phyloP scores from a whole-genome alignment of 257 asterid genomes.

The Perilla frutescens region DNA sequence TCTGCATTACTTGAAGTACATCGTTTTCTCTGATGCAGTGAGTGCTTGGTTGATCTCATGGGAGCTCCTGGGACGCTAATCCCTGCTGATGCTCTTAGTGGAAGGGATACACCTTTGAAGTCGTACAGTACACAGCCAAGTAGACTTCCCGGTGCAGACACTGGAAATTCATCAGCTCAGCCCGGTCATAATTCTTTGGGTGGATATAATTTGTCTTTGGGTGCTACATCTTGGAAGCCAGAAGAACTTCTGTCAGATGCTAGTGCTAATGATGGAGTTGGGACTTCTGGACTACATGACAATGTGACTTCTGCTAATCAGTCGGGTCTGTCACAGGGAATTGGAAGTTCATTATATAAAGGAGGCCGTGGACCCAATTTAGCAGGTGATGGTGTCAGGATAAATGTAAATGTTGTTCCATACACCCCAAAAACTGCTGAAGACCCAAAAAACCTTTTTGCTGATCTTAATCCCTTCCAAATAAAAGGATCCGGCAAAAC shows the following conservation, averaged over 20 bases:
- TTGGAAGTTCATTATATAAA: constrained; percentile 68
- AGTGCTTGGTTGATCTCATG: constrained; percentile 99
- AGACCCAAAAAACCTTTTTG: constrained; percentile 83
- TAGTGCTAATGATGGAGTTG: constrained; percentile 54
- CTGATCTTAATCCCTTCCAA: constrained; percentile 97
- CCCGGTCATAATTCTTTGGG: constrained; percentile 46
- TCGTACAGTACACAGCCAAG: constrained; percentile 53
- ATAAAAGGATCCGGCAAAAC: constrained; percentile 73
- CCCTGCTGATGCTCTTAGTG: constrained; percentile 82
- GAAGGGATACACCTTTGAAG: constrained; percentile 70
- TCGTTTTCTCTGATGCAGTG: constrained; percentile 66
- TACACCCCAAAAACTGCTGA: constrained; percentile 61
- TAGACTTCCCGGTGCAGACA: constrained; percentile 54
- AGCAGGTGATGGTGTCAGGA: constrained; percentile 66
- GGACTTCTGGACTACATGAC: constrained; percentile 65
- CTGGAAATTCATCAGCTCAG: constrained; percentile 45
- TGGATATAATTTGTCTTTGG: constrained; percentile 45
- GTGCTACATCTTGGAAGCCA: constrained; percentile 49
- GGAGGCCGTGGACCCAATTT: constrained; percentile 80
- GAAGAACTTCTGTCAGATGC: constrained; percentile 50
- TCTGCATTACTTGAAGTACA: constrained; percentile 39
- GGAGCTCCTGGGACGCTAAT: constrained; percentile 99
- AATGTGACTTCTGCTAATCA: constrained; percentile 52
- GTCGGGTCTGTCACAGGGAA: constrained; percentile 62
- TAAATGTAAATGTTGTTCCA: constrained; percentile 76